These are phyloP conservation scores for Colletotrichum plurivorum DNA, from an alignment of 2,329 filamentous ascomycete genomes.

Conservation along the genomic window DNA sequence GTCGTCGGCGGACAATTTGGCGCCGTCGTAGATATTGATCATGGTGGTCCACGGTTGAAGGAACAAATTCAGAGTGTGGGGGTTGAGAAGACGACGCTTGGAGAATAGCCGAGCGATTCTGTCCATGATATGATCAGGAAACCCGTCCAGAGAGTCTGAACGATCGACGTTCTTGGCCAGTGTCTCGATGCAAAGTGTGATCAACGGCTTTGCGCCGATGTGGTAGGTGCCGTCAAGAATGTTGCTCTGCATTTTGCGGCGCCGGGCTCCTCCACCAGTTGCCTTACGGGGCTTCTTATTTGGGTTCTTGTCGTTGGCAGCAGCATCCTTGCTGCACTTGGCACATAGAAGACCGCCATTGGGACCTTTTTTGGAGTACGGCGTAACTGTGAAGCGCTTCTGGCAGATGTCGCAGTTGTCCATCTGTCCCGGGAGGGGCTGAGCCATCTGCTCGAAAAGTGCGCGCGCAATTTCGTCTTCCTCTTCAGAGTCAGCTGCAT, in stretches of 20 bases:
- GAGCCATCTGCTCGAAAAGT: constrained; percentile 61
- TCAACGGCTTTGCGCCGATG: constrained; percentile 77
- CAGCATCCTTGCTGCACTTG: constrained; percentile 78
- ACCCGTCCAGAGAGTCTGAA: constrained; percentile 73
- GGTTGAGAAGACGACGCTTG: constrained; percentile 70
- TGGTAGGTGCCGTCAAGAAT: constrained; percentile 82
- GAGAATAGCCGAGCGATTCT: constrained; percentile 72
- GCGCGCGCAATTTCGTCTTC: constrained; percentile 66
- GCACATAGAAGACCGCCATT: constrained; percentile 89
- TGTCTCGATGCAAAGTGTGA: constrained; percentile 74
- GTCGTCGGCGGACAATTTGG: constrained; percentile 80
- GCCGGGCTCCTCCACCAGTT: constrained; percentile 67
- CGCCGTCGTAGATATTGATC: constrained; percentile 70
- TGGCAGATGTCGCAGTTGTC: constrained; percentile 89
- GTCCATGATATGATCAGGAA: constrained; percentile 69
- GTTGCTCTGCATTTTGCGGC: constrained; percentile 85
- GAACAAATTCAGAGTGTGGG: constrained; percentile 70
- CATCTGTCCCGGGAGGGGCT: constrained; percentile 84
- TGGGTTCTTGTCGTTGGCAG: constrained; percentile 60
- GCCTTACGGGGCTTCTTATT: constrained; percentile 52
- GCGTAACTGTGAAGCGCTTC: constrained; percentile 93
- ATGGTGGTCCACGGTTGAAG: constrained; percentile 65
- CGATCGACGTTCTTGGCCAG: constrained; percentile 74
- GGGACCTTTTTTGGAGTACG: constrained; percentile 86
- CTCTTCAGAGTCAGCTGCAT: constrained; percentile 55